Percentiles rank a stretch among this genome's conserved stretches.
These are phyloP conservation scores for Xylogone sp. DNA, from an alignment of 2,329 filamentous ascomycete genomes.

Conservation along the genomic window DNA sequence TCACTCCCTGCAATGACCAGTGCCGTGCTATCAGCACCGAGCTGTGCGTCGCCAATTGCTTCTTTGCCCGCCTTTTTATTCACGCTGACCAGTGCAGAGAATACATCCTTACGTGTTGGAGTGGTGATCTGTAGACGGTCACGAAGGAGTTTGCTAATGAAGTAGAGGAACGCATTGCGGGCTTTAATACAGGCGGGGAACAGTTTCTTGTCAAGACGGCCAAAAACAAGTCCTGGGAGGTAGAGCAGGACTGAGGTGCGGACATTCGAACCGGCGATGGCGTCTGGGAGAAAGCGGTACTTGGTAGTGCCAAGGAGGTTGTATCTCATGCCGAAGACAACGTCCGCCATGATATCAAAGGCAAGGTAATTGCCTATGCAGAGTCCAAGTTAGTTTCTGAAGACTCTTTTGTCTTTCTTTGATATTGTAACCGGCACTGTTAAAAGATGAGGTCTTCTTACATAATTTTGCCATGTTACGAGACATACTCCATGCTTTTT, in stretches of 20 bases:
- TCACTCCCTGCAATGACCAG: constrained; percentile 10
- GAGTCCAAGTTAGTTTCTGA: not conserved
- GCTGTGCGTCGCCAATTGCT: not conserved
- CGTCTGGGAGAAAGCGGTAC: constrained; percentile 59
- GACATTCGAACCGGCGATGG: constrained; percentile 63
- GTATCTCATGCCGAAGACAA: constrained; percentile 43
- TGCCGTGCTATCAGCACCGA: constrained; percentile 36
- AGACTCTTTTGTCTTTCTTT: too few species aligned
- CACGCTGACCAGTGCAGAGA: constrained; percentile 17
- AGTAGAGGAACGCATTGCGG: constrained; percentile 60
- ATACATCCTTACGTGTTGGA: constrained; percentile 25
- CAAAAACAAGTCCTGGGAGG: not conserved
- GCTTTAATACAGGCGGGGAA: constrained; percentile 69
- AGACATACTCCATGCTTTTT: not conserved
- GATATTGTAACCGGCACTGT: too few species aligned
- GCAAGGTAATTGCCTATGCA: constrained; percentile 4
- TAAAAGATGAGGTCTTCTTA: not conserved
- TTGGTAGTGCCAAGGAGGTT: constrained; percentile 41
- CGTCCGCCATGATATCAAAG: constrained; percentile 35
- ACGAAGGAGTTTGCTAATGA: constrained; percentile 63
- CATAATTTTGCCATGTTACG: not conserved
- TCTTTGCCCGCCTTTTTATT: not conserved
- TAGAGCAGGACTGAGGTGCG: constrained; percentile 37
- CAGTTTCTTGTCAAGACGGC: constrained; percentile 1
- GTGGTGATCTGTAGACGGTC: constrained; percentile 61